Conservation (phyloP, 2,329 filamentous ascomycete genomes). For the Dactylellina leptospora region DNA sequence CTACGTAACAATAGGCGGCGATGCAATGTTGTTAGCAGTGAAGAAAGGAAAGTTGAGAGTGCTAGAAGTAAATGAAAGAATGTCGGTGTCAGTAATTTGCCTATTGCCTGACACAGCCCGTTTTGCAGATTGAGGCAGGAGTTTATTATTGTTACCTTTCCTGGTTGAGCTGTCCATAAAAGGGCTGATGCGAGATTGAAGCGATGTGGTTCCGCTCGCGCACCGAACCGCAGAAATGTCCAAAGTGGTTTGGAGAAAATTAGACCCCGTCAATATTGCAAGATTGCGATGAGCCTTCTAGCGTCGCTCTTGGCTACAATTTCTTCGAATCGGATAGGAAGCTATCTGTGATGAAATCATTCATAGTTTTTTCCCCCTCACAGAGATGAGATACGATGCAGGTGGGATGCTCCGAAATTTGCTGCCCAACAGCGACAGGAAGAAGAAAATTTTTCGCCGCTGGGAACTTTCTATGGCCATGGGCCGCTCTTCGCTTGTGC, state of each 20-base stretch:
- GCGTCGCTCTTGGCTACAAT: constrained; percentile 53
- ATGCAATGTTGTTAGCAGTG: constrained; percentile 18
- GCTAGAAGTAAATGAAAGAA: no score
- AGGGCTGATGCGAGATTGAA: constrained; percentile 52
- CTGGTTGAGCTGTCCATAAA: constrained; percentile 50
- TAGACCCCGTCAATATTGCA: constrained; percentile 30
- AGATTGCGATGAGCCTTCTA: constrained; percentile 36
- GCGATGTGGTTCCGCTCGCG: constrained; percentile 44
- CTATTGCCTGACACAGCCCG: constrained; percentile 41
- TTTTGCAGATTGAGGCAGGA: constrained; percentile 49
- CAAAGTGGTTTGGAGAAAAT: constrained; percentile 50
- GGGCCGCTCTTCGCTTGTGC: constrained; percentile 49
- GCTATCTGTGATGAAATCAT: constrained; percentile 36
- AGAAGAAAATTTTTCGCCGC: constrained; percentile 36
- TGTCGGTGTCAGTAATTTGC: constrained; percentile 44
- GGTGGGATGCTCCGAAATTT: constrained; percentile 19
- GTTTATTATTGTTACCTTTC: constrained; percentile 52
- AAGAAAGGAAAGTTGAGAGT: constrained; percentile 13
- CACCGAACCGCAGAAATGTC: constrained; percentile 40
- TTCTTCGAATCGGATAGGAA: constrained; percentile 36
- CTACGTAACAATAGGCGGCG: constrained; percentile 32
- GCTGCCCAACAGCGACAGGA: constrained; percentile 31
- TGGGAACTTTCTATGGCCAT: constrained; percentile 41
- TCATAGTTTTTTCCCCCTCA: constrained; percentile 4
- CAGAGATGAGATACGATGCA: constrained; percentile 44